Evolutionary conservation across 176 grass and related monocot species (phyloP).

Genomic region (Musa troglodytarum): DNA sequence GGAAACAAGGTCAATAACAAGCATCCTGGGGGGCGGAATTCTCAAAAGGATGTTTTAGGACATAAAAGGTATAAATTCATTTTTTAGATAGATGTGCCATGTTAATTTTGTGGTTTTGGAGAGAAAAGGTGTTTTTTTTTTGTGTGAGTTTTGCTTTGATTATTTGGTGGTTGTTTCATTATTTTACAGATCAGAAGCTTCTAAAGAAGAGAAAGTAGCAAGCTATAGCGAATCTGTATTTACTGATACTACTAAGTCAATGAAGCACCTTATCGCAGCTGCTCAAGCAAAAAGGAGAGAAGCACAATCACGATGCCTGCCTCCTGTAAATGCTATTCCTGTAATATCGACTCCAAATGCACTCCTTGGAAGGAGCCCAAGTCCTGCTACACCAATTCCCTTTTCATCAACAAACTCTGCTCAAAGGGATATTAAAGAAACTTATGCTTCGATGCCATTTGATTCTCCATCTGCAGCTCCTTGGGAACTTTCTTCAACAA

Average conservation of each 20-base stretch:
- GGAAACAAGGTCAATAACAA: constrained; percentile 36
- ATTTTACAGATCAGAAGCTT: constrained; percentile 38
- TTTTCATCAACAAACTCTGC: constrained; percentile 50
- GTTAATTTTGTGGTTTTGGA: not conserved
- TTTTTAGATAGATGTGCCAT: not conserved
- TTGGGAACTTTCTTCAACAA: constrained; percentile 34
- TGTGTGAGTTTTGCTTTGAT: constrained; percentile 19
- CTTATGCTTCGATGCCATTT: constrained; percentile 32
- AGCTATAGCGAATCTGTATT: constrained; percentile 15
- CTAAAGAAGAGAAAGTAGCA: constrained; percentile 34
- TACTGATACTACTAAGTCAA: constrained; percentile 40
- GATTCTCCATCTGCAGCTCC: constrained; percentile 27
- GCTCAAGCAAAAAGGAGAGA: constrained; percentile 39
- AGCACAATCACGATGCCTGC: constrained; percentile 44
- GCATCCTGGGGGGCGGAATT: constrained; percentile 34
- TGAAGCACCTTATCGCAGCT: constrained; percentile 97
- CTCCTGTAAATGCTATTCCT: constrained; percentile 39
- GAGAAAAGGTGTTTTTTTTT: not conserved
- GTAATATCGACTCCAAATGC: constrained; percentile 34
- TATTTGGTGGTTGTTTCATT: constrained; percentile 15
- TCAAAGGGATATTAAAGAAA: constrained; percentile 33
- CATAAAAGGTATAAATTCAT: constrained; percentile 48
- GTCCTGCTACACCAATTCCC: constrained; percentile 51
- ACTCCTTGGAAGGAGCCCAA: constrained; percentile 56
- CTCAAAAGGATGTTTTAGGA: constrained; percentile 37